Conservation (phyloP, 352 stramenopile genomes). For the Paralagenidium karlingii region DNA sequence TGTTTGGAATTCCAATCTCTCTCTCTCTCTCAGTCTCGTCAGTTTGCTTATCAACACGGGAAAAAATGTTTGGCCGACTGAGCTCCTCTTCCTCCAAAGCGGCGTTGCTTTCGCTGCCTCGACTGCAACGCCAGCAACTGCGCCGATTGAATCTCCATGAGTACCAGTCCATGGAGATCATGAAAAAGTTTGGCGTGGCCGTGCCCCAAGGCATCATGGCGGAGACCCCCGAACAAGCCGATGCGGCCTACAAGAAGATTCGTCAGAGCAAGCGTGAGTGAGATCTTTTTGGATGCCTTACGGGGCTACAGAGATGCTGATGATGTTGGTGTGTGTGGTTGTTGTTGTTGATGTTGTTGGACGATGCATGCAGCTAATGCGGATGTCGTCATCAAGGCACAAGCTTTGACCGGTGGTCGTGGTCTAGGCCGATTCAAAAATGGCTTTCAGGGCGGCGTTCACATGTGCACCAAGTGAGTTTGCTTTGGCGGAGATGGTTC, state of each 20-base stretch:
- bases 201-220: constrained; percentile 60
- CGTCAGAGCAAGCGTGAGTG: constrained; percentile 49
- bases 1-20: too few relatives aligned
- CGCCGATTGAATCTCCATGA: constrained; percentile 90
- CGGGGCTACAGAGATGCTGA: not conserved
- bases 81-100: too few relatives aligned
- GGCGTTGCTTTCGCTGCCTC: constrained; percentile 34
- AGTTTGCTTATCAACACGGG: too few relatives aligned
- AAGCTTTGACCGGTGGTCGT: constrained; percentile 94
- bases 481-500: not conserved
- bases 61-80: too few relatives aligned
- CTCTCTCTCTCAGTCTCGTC: too few relatives aligned
- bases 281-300: not conserved
- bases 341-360: not conserved
- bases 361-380: constrained; percentile 25
- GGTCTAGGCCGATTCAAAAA: constrained; percentile 95
- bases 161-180: constrained; percentile 91
- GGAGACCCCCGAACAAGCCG: constrained; percentile 68
- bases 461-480: constrained; percentile 87
- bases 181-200: constrained; percentile 80
- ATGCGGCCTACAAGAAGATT: constrained; percentile 71
- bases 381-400: constrained; percentile 93
- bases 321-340: not conserved
- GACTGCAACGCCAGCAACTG: constrained; percentile 39
- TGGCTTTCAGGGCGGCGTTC: constrained; percentile 96